These are phyloP conservation scores for Emmonsiellopsis sp. DNA, from an alignment of 2,329 filamentous ascomycete genomes.

Conservation along the genomic window DNA sequence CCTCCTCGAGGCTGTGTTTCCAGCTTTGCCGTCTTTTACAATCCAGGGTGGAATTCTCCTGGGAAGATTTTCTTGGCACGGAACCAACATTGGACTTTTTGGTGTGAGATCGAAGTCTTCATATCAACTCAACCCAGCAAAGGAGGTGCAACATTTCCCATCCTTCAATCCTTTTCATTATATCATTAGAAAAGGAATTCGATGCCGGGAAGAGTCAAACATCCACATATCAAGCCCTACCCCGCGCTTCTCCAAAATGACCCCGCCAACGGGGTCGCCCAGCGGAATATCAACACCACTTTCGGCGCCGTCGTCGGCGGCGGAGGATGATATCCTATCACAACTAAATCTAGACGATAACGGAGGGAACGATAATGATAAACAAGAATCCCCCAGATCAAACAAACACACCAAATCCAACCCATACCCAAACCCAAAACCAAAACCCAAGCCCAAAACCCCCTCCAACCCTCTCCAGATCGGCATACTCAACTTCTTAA, in stretches of 20 bases:
- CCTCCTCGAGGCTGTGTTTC: too few species aligned
- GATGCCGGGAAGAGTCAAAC: too few species aligned
- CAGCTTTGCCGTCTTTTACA: too few species aligned
- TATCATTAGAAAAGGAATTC: not conserved
- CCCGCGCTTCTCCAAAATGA: too few species aligned
- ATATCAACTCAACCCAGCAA: not conserved
- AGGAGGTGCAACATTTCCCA: not conserved
- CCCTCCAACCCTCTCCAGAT: not conserved
- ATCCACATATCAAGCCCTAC: too few species aligned
- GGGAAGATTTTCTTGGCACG: not conserved
- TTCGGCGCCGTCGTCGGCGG: too few species aligned
- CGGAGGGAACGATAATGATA: not conserved
- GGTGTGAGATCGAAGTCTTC: too few species aligned
- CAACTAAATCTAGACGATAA: not conserved
- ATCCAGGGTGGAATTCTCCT: not conserved
- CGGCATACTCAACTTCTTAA: slow-evolving; percentile 16
- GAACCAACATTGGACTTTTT: not conserved
- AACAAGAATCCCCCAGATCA: not conserved
- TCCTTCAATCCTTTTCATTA: not conserved
- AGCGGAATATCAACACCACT: too few species aligned
- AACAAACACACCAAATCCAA: not conserved
- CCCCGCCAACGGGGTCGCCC: too few species aligned
- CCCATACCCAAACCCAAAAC: not conserved
- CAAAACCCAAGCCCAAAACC: not conserved
- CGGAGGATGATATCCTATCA: too few species aligned